phyloP scores from a whole-genome alignment of 1,284 basidiomycete species.

The Peniophora sp. region DNA sequence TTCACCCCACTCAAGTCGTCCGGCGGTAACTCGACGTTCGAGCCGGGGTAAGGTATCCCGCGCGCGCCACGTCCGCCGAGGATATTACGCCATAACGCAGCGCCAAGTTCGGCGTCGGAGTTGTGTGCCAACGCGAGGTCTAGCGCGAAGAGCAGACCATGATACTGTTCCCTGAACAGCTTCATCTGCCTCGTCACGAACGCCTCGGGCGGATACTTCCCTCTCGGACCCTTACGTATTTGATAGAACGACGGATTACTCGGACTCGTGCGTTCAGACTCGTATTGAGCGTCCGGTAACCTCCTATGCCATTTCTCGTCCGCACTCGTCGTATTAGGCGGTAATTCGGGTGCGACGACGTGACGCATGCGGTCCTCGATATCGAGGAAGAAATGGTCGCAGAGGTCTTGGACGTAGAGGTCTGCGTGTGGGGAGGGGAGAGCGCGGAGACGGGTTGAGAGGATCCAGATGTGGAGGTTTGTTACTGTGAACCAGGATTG shows the following conservation, averaged over 20 bases:
- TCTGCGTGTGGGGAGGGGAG: conserved; percentile 64
- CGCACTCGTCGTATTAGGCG: neutral
- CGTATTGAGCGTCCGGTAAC: conserved; percentile 25
- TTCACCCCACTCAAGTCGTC: conserved; percentile 70
- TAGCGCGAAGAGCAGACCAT: conserved; percentile 74
- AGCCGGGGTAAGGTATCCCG: conserved; percentile 43
- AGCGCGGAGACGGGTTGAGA: conserved; percentile 82
- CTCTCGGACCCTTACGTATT: conserved; percentile 24
- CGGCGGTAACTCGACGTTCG: conserved; percentile 39
- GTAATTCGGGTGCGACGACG: conserved; percentile 40
- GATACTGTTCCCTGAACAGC: conserved; percentile 89
- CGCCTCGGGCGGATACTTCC: conserved; percentile 56
- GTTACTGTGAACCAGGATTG: conserved; percentile 98
- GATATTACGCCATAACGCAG: conserved; percentile 88
- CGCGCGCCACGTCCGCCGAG: conserved; percentile 70
- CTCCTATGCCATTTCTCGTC: neutral
- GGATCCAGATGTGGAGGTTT: conserved; percentile 89
- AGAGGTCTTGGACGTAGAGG: conserved; percentile 70
- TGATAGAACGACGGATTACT: conserved; percentile 35
- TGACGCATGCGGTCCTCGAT: conserved; percentile 86
- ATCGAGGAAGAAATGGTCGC: conserved; percentile 96
- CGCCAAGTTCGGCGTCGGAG: conserved; percentile 74
- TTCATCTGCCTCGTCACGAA: conserved; percentile 90
- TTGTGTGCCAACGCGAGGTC: conserved; percentile 73
- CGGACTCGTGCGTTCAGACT: neutral